Evolutionary conservation across 2,329 filamentous ascomycete genomes (phyloP).

Genomic region (Microsporum ferrugineum): DNA sequence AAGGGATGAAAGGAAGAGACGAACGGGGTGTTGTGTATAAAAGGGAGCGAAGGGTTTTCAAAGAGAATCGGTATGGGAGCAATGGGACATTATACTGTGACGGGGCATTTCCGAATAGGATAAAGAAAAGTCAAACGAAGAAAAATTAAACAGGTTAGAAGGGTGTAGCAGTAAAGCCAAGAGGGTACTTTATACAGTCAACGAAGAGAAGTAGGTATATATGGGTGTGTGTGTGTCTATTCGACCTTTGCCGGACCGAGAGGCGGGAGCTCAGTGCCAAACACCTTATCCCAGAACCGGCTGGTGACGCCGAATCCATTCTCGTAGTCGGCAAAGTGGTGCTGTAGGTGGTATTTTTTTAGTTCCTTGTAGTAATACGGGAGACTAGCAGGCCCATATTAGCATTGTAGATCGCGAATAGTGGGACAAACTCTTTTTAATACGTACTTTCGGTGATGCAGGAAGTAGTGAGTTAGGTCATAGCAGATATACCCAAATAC

Average conservation of each 20-base stretch:
- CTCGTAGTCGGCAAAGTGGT: conserved; percentile 97
- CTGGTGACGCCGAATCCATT: conserved; percentile 95
- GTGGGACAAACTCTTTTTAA: neutral
- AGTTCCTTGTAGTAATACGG: conserved; percentile 80
- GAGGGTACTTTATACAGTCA: neutral
- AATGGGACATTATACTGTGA: neutral
- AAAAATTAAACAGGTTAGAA: neutral
- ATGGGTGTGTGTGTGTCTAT: conserved; percentile 13
- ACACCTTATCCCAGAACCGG: conserved; percentile 87
- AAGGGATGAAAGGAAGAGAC: neutral
- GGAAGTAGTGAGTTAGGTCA: conserved; percentile 96
- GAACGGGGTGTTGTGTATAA: neutral
- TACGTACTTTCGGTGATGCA: conserved; percentile 77
- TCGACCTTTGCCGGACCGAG: conserved; percentile 28
- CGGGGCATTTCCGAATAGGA: neutral
- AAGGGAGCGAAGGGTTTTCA: neutral
- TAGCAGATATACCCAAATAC: conserved; percentile 95
- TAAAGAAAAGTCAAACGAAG: neutral
- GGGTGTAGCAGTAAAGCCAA: neutral
- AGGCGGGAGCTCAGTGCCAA: conserved; percentile 66
- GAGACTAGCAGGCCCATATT: conserved; percentile 41
- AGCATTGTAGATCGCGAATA: neutral
- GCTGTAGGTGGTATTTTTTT: conserved; percentile 95
- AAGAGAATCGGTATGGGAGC: neutral
- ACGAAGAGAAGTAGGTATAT: neutral